Percentiles rank a stretch among this genome's conserved stretches.
Conservation (phyloP, 164 flowering plant genomes). For the Pachysandra terminalis region DNA sequence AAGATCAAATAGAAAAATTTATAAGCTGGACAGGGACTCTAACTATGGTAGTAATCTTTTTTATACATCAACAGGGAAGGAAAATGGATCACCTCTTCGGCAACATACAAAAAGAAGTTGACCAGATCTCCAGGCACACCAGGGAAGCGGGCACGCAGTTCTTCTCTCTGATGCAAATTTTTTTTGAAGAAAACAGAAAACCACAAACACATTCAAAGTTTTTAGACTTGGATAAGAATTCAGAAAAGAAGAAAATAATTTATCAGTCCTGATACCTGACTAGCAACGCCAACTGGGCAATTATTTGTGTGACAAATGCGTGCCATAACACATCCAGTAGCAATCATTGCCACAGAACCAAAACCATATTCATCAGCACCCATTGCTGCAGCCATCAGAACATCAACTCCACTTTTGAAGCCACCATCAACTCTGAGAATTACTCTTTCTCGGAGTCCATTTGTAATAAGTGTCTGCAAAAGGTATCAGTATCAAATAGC, state of each 20-base stretch:
- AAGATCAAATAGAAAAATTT: neutral
- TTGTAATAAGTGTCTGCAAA: conserved; percentile 76
- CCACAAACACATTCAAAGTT: neutral
- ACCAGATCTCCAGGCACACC: conserved; percentile 99
- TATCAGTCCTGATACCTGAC: conserved; percentile 57
- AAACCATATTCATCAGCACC: conserved; percentile 99
- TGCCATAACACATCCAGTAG: conserved; percentile 99
- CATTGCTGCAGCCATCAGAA: conserved; percentile 94
- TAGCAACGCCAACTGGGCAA: conserved; percentile 99
- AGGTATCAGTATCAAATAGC: conserved; percentile 9
- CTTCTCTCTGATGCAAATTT: conserved; percentile 67
- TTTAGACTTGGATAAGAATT: conserved; percentile 1
- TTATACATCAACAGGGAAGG: neutral
- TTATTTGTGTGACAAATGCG: conserved; percentile 99
- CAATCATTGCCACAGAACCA: conserved; percentile 99
- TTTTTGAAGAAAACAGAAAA: neutral
- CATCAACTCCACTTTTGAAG: conserved; percentile 96
- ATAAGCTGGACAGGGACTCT: neutral
- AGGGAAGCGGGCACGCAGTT: conserved; percentile 94
- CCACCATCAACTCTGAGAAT: conserved; percentile 97
- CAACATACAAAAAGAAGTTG: conserved; percentile 90
- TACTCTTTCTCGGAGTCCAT: conserved; percentile 98
- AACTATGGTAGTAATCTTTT: neutral
- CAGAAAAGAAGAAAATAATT: neutral
- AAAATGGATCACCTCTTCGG: conserved; percentile 79